Conservation (phyloP, 306 rosid genomes). For the Boehmeria nivea region DNA sequence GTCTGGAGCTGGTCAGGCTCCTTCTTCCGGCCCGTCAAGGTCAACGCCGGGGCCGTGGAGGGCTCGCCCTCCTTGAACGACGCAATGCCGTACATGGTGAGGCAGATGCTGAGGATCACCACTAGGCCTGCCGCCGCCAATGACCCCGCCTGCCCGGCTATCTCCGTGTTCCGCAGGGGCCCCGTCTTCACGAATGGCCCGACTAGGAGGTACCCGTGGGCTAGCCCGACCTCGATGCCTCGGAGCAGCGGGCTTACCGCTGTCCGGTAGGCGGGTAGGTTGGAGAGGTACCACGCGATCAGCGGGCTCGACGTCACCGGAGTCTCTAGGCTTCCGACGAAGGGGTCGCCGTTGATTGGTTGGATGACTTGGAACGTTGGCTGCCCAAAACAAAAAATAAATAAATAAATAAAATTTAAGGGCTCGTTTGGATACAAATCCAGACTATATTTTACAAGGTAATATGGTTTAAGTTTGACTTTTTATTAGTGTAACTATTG, state of each 20-base stretch:
- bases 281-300: slow-evolving; percentile 91
- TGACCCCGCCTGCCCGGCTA: slow-evolving; percentile 73
- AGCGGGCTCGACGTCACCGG: slow-evolving; percentile 95
- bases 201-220: slow-evolving; percentile 76
- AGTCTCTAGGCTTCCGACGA: slow-evolving; percentile 96
- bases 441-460: too few relatives aligned
- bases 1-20: slow-evolving; percentile 89
- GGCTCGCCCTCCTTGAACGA: slow-evolving; percentile 93
- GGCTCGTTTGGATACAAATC: too few relatives aligned
- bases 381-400: neutral
- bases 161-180: slow-evolving; percentile 67
- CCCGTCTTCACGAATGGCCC: slow-evolving; percentile 96
- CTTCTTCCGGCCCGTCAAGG: slow-evolving; percentile 85
- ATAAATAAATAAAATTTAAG: too few relatives aligned
- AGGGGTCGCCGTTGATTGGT: slow-evolving; percentile 95
- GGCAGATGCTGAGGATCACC: slow-evolving; percentile 66
- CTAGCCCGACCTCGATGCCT: slow-evolving; percentile 86
- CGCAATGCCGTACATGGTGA: slow-evolving; percentile 69
- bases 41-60: slow-evolving; percentile 70
- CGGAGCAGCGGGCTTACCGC: slow-evolving; percentile 86
- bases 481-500: too few relatives aligned
- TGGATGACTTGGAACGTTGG: slow-evolving; percentile 65
- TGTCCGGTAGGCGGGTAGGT: slow-evolving; percentile 90
- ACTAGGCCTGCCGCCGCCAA: slow-evolving; percentile 87
- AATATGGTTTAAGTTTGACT: too few relatives aligned